phyloP scores from a whole-genome alignment of 768 basidiomycete genomes.

The Leccinum boreale region DNA sequence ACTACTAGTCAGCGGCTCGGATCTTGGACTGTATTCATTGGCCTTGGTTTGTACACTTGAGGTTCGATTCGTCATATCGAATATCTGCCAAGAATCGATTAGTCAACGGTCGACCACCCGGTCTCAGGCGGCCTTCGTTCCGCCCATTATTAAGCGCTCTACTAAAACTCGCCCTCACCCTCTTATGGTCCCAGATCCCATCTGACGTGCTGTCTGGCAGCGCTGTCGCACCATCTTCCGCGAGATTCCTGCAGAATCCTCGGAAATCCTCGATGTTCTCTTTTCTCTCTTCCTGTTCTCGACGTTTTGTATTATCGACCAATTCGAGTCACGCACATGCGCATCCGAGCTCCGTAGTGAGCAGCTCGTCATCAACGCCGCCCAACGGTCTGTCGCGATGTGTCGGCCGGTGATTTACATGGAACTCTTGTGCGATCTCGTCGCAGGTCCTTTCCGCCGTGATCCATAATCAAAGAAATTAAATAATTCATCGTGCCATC shows the following conservation, averaged over 20 bases:
- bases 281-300: constrained; percentile 35
- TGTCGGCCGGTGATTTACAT: not conserved
- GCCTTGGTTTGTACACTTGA: not conserved
- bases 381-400: not conserved
- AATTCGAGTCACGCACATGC: constrained; percentile 40
- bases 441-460: not conserved
- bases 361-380: not conserved
- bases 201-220: constrained; percentile 31
- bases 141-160: constrained; percentile 3
- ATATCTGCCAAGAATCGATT: not conserved
- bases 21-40: not conserved
- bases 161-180: not conserved
- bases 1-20: not conserved
- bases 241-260: constrained; percentile 49
- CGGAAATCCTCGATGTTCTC: constrained; percentile 41
- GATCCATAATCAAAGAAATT: not conserved
- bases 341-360: constrained; percentile 35
- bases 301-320: constrained; percentile 46
- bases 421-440: not conserved
- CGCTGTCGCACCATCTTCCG: constrained; percentile 50
- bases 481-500: not conserved
- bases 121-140: constrained; percentile 6
- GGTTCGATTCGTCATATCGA: not conserved
- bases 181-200: not conserved
- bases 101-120: not conserved